Evolutionary conservation across 129 eudicot species (phyloP), one percentile per base, ranked within the genome.

Genomic region (Pseudognaphalium luteoalbum): DNA sequence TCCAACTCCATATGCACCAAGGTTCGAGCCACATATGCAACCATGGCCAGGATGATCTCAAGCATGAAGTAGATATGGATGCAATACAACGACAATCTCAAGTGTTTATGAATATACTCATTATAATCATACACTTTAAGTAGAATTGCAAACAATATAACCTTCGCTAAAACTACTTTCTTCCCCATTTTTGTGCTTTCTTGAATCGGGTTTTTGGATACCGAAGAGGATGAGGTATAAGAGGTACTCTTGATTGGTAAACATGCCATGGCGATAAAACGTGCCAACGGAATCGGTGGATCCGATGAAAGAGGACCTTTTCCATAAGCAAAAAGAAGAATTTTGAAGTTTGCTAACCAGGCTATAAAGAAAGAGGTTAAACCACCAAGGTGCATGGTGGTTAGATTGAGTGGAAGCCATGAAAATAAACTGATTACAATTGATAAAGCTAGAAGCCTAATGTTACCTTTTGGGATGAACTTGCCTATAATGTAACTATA

Each of bases 341-440:
- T 86, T 78, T 90, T 90, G 78, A 90, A 90, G 71, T 72, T 90
- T 21, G 83, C 85, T 63, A 90, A 90, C 92, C 92, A 90, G 4
- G 90, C 78, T 22, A 90, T 80, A 74, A 87, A 87, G 81, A 87
- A 90, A 59, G 81, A 63, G 62, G 92, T 90, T 66, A 74, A 64
- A 71, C 86, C 88, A 64, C 88, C 87, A 33, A 87, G 85, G 57
- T 85, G 85, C 22, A 85, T 77, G 81, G 90, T 81, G 75, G 84
- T 68, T 72, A 90, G 87, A 2, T 84, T 78, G 47, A 85, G 81
- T 66, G 96, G 96, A 60, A 87, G 85, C 52, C 70, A 42, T 37
- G 76, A 34, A 21, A 90, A 90, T 59, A 87, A 88, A 73, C 63
- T 79, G 17, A 72, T 70, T 37, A 87, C 76, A 3, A 87, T 87